phyloP scores from a whole-genome alignment of 306 rosid species.

The Malus orientalis region DNA sequence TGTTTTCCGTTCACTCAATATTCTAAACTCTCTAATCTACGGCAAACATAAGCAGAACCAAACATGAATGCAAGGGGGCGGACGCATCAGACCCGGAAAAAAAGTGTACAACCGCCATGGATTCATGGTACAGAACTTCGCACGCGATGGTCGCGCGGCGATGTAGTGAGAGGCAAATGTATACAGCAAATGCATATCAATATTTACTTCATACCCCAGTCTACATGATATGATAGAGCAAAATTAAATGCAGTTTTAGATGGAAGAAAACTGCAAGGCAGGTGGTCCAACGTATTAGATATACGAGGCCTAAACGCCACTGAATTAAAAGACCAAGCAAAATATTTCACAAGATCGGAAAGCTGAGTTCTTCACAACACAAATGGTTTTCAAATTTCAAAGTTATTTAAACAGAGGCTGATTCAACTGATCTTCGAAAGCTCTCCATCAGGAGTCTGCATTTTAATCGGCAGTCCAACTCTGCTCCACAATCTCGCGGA shows the following conservation, averaged over 20 bases:
- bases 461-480: constrained; percentile 97
- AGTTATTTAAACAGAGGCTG: constrained; percentile 42
- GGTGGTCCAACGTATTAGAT: not conserved
- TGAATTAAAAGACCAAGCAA: constrained; percentile 36
- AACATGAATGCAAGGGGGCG: too few species aligned
- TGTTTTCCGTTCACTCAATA: too few species aligned
- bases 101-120: too few species aligned
- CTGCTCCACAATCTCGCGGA: constrained; percentile 92
- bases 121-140: not conserved
- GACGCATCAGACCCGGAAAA: too few species aligned
- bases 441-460: constrained; percentile 6
- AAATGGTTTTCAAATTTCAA: constrained; percentile 32
- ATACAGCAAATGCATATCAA: not conserved
- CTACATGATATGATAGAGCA: not conserved
- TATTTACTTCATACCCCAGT: not conserved
- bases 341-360: constrained; percentile 25
- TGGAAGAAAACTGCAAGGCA: not conserved
- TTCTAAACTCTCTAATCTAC: too few species aligned
- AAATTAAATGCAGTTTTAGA: not conserved
- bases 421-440: constrained; percentile 28
- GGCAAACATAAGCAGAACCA: too few species aligned
- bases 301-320: constrained; percentile 1
- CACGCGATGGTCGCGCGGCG: not conserved
- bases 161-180: not conserved
- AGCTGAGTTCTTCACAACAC: constrained; percentile 31